Base-by-base conservation (phyloP, 2,329 filamentous ascomycete species). In the Pestalotiopsis sp. region DNA sequence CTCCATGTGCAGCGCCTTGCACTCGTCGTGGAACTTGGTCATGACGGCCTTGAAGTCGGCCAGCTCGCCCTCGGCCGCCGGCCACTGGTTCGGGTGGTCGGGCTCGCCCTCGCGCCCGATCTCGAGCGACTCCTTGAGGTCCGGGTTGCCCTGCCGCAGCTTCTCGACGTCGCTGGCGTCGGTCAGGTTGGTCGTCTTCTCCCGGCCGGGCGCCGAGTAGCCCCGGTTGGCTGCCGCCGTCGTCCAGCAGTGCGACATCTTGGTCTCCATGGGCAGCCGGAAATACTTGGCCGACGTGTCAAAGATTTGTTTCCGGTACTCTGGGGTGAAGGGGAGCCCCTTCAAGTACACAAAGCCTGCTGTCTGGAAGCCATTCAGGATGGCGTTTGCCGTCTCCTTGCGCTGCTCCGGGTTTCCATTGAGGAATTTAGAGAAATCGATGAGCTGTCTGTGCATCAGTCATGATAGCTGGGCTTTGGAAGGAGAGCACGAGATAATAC, bases 301-400 rank as follows among this genome's bases (percentile, higher is more conserved):
- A 78, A 96, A 97, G 69, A 91, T 86, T 68, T 86, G 80, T 69
- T 86, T 79, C 13, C 94, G 82, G 11, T 86, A 85, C 9, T 86
- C 81, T 3, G 87, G 75, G 0, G 90, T 81, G 70, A 97, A 91
- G 56, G 92, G 88, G 73, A 95, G 91, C 79, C 95, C 93, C 74
- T 91, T 91, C 52, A 97, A 88, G 81, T 97, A 97, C 76, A 98
- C 88, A 84, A 98, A 97, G 68, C 95, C 95, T 2, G 94, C 92
- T 1, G 88, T 91, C 75, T 94, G 92, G 83, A 98, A 97, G 57
- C 93, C 94, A 66, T 89, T 77, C 13, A 95, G 89, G 73, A 97
- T 90, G 56, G 91, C 88, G 66, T 89, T 81, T 25, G 94, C 94
- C 1, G 92, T 90, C 58, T 86, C 81, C 64, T 86, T 82, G 73